Percentiles rank a stretch among this genome's conserved stretches.
Evolutionary conservation across 2,329 filamentous ascomycete species (phyloP).

Genomic region (Fusarium secorum): DNA sequence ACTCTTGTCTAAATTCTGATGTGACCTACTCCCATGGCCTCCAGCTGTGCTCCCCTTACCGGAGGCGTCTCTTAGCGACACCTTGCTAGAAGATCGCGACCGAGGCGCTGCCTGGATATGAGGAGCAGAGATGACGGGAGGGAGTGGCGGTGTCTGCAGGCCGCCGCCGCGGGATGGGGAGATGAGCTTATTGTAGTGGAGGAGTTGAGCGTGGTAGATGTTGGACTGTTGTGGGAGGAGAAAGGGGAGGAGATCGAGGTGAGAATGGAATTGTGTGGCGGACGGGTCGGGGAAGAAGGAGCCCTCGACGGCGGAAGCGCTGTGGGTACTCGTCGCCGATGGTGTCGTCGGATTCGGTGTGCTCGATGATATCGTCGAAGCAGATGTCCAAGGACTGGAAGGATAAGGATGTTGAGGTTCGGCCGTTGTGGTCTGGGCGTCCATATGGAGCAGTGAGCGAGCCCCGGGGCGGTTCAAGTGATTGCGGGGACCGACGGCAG

Average conservation of each 20-base stretch:
- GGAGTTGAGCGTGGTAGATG: conserved; percentile 68
- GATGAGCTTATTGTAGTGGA: conserved; percentile 72
- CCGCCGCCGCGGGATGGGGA: conserved; percentile 64
- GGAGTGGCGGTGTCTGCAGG: conserved; percentile 63
- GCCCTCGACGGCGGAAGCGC: conserved; percentile 44
- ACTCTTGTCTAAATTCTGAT: conserved; percentile 66
- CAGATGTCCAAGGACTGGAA: conserved; percentile 44
- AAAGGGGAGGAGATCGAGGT: conserved; percentile 64
- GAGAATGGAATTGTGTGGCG: conserved; percentile 49
- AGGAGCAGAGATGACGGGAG: conserved; percentile 63
- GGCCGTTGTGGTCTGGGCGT: conserved; percentile 49
- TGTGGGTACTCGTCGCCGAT: conserved; percentile 40
- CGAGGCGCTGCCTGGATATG: conserved; percentile 64
- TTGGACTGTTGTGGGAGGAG: conserved; percentile 66
- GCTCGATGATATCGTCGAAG: conserved; percentile 41
- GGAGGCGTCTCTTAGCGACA: conserved; percentile 62
- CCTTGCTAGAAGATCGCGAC: conserved; percentile 67
- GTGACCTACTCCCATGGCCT: conserved; percentile 71
- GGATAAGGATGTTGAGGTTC: conserved; percentile 52
- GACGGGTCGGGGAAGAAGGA: conserved; percentile 44
- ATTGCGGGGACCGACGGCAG: conserved; percentile 37
- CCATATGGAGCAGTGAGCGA: conserved; percentile 50
- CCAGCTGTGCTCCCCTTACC: conserved; percentile 59
- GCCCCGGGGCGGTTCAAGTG: conserved; percentile 40
- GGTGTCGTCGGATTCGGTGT: conserved; percentile 39